Evolutionary conservation across 2,329 filamentous ascomycete genomes (phyloP).

Genomic region (Pseudogymnoascus sp.): DNA sequence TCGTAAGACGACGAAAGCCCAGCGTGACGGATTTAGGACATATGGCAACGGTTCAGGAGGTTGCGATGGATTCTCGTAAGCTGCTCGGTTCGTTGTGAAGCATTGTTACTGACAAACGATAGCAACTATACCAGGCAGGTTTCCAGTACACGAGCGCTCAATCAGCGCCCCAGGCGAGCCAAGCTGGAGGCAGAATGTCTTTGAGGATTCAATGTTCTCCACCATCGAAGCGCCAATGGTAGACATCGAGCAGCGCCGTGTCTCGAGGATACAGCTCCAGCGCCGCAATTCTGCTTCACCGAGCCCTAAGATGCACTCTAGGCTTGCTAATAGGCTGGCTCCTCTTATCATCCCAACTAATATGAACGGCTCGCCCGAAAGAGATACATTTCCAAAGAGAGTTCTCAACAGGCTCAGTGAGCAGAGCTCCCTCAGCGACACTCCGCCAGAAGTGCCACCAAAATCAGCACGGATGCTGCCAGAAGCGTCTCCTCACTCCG

Average conservation of each 20-base stretch:
- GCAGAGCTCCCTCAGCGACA: constrained; percentile 25
- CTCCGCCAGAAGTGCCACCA: constrained; percentile 33
- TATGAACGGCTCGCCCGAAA: constrained; percentile 14
- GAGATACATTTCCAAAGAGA: constrained; percentile 4
- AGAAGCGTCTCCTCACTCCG: constrained; percentile 40
- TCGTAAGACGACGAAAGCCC: constrained; percentile 51
- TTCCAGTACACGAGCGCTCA: constrained; percentile 55
- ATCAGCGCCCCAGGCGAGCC: constrained; percentile 47
- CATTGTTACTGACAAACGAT: constrained; percentile 12
- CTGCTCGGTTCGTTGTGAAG: constrained; percentile 10
- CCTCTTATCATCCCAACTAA: constrained; percentile 47
- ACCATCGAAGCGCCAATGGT: constrained; percentile 26
- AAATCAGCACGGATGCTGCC: constrained; percentile 30
- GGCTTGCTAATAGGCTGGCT: constrained; percentile 38
- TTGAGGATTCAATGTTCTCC: constrained; percentile 28
- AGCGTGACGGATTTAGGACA: constrained; percentile 57
- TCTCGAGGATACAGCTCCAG: constrained; percentile 4
- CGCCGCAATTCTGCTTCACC: constrained; percentile 14
- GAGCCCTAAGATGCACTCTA: constrained; percentile 5
- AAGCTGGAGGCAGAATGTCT: constrained; percentile 38
- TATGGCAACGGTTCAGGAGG: constrained; percentile 61
- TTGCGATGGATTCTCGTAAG: constrained; percentile 63
- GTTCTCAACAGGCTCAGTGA: constrained; percentile 12
- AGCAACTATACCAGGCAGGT: constrained; percentile 61
- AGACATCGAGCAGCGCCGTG: constrained; percentile 15